Percentiles rank a stretch among this genome's conserved stretches.
Evolutionary conservation across 495 filamentous ascomycete species (phyloP).

Genomic region (Lophium mytilinum): DNA sequence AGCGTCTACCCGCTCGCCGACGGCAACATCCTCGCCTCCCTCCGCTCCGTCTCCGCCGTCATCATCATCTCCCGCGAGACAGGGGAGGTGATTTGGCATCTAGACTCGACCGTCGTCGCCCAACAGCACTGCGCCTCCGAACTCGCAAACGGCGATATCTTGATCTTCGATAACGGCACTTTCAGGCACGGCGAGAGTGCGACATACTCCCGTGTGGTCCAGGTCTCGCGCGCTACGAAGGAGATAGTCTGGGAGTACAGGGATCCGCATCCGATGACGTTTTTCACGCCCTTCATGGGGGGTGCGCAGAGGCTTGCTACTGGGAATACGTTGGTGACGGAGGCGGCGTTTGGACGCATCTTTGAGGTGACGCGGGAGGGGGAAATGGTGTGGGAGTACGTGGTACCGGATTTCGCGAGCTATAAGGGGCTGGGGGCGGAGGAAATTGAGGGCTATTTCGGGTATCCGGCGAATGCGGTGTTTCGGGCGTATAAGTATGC

Average conservation of each 20-base stretch:
- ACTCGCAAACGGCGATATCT: constrained; percentile 35
- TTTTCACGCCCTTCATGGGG: constrained; percentile 47
- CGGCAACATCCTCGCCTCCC: constrained; percentile 40
- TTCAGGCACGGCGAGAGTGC: constrained; percentile 36
- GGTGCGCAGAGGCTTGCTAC: constrained; percentile 36
- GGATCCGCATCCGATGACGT: constrained; percentile 37
- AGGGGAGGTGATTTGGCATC: constrained; percentile 37
- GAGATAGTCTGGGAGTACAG: constrained; percentile 40
- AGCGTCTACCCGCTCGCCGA: constrained; percentile 32
- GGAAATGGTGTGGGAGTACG: constrained; percentile 34
- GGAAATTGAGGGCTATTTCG: constrained; percentile 29
- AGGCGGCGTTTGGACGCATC: constrained; percentile 33
- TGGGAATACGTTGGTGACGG: constrained; percentile 40
- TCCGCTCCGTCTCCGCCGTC: constrained; percentile 37
- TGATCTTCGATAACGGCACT: constrained; percentile 44
- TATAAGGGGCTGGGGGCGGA: constrained; percentile 24
- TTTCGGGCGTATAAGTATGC: constrained; percentile 36
- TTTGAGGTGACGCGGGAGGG: constrained; percentile 34
- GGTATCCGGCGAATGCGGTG: constrained; percentile 33
- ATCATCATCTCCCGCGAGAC: constrained; percentile 37
- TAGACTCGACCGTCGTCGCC: constrained; percentile 34
- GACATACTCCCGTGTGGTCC: constrained; percentile 38
- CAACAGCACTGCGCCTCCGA: constrained; percentile 42
- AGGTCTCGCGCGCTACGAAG: constrained; percentile 31
- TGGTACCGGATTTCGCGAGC: constrained; percentile 31